phyloP scores from a whole-genome alignment of 2,329 filamentous ascomycete species.

The Arthroderma sp. region DNA sequence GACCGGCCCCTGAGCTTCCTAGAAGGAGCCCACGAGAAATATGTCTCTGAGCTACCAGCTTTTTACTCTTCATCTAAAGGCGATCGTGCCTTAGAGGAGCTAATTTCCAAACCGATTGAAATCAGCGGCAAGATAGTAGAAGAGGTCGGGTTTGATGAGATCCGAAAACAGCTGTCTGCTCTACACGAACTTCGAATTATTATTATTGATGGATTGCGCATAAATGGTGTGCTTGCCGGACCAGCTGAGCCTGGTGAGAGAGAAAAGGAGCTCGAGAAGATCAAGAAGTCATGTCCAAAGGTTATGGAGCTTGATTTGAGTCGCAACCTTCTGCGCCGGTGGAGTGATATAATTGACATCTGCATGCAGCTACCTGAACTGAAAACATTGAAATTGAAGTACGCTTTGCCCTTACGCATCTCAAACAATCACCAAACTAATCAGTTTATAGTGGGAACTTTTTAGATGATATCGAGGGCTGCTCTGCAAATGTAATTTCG shows the following conservation, averaged over 20 bases:
- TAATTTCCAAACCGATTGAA: conserved; percentile 45
- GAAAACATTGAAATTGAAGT: conserved; percentile 60
- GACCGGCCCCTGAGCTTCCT: conserved; percentile 64
- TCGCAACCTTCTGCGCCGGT: conserved; percentile 62
- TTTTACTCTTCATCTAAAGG: not conserved
- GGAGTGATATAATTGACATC: conserved; percentile 57
- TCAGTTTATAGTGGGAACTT: conserved; percentile 55
- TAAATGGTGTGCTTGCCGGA: conserved; percentile 35
- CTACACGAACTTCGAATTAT: conserved; percentile 68
- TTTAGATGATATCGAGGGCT: conserved; percentile 33
- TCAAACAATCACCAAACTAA: conserved; percentile 12
- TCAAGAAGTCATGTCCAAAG: conserved; percentile 46
- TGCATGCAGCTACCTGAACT: conserved; percentile 58
- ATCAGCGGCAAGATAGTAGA: conserved; percentile 74
- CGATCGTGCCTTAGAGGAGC: not conserved
- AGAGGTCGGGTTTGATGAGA: conserved; percentile 92
- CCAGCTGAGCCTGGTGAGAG: conserved; percentile 16
- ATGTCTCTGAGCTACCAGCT: conserved; percentile 49
- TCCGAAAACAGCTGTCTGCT: conserved; percentile 63
- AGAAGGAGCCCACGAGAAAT: conserved; percentile 70
- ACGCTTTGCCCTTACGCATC: conserved; percentile 22
- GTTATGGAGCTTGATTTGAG: conserved; percentile 70
- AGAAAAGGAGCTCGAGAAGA: conserved; percentile 33
- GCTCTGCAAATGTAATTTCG: conserved; percentile 32
- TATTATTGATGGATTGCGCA: conserved; percentile 63